A percentile compares a stretch with the other conserved stretches of the same genome.
Conservation (phyloP, 257 asterid genomes). For the Avicennia marina region DNA sequence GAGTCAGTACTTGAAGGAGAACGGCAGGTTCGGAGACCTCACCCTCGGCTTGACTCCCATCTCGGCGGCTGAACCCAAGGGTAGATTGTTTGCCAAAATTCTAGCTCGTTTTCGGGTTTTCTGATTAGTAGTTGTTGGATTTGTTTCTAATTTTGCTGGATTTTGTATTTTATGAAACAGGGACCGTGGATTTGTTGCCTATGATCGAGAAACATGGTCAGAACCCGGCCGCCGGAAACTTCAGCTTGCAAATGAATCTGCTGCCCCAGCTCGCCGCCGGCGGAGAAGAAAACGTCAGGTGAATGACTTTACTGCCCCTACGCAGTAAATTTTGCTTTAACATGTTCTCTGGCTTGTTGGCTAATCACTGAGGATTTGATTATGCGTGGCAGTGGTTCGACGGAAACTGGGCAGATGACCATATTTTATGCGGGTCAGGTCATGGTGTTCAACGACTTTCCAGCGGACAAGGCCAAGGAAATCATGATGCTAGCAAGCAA, state of each 20-base stretch:
- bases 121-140: conserved; percentile 5
- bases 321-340: too few species aligned
- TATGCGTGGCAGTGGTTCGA: conserved; percentile 15
- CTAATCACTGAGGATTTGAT: neutral
- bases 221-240: neutral
- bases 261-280: conserved; percentile 5
- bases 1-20: conserved; percentile 67
- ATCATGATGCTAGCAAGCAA: conserved; percentile 29
- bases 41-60: conserved; percentile 43
- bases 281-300: conserved; percentile 24
- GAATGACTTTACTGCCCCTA: neutral
- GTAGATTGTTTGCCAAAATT: conserved; percentile 11
- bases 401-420: conserved; percentile 32
- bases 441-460: conserved; percentile 31
- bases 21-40: conserved; percentile 64
- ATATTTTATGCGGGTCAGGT: conserved; percentile 46
- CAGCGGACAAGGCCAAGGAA: conserved; percentile 44
- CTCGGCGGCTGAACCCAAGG: conserved; percentile 27
- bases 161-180: conserved; percentile 14
- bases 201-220: conserved; percentile 26
- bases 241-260: neutral
- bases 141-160: conserved; percentile 11
- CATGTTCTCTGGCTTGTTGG: neutral
- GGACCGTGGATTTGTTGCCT: conserved; percentile 29
- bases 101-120: neutral